Base-by-base conservation (phyloP, 495 filamentous ascomycete genomes). In the Penicillium arizonense region DNA sequence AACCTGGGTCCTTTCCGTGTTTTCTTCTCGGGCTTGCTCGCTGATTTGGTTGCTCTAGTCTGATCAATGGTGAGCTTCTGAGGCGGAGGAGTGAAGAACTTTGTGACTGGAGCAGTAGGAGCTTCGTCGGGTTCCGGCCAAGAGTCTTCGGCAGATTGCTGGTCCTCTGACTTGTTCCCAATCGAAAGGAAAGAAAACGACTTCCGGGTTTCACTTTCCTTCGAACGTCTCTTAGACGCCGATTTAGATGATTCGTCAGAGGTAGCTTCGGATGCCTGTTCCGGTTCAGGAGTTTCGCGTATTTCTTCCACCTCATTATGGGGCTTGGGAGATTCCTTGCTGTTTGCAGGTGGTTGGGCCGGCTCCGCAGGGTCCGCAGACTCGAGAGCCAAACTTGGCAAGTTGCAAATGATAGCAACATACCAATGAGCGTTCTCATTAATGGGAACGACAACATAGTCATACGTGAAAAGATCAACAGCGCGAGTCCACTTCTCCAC, bases 381-480 rank as follows among this genome's bases (percentile, higher is more conserved):
- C 9, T 63, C 68, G 55, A 63, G 75, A 57, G 64, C 64, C 46
- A 71, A 80, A 57, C 49, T 80, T 72, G 53, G 86, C 3, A 93
- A 78, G 61, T 97, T 96, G 82, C 90, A 96, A 30, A 97, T 96
- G 50, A 98, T 91, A 11, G 91, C 94, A 61, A 97, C 72, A 71
- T 94, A 97, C 94, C 94, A 98, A 65, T 98, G 94, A 16, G 73
- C 72, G 62, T 80, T 70, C 57, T 97, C 89, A 62, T 96, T 93
- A 66, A 98, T 88, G 0, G 94, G 94, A 13, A 98, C 88, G 4
- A 97, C 77, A 37, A 97, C 83, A 62, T 89, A 97, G 62, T 96
- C 90, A 55, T 89, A 89, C 23, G 78, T 80, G 61, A 97, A 89
- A 11, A 97, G 67, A 63, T 98, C 88, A 3, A 94, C 83, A 57